Base-by-base conservation (phyloP, 495 filamentous ascomycete species). In the Cercophora newfieldiana region DNA sequence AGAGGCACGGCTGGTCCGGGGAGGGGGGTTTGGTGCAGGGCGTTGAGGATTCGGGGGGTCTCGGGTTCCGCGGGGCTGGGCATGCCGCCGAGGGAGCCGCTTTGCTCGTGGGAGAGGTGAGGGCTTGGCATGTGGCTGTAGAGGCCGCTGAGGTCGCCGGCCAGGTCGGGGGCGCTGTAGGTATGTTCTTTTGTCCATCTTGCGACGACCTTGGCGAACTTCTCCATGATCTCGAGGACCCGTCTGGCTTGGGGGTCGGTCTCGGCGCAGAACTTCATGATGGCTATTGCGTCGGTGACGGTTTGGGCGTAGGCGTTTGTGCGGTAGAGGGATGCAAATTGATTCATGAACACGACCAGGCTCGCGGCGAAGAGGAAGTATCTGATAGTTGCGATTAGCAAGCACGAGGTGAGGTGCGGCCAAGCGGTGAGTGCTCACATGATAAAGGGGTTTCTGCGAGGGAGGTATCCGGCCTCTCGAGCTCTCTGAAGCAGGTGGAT, bases 351-450 rank as follows among this genome's bases (percentile, higher is more conserved):
- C 2, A 92, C 79, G 10, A 91, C 83, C 3, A 92, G 79, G 2
- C 88, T 88, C 2, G 89, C 88, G 33, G 89, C 85, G 72, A 93
- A 92, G 58, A 90, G 85, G 51, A 89, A 90, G 70, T 92, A 90
- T 64, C 83, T 86, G n/a, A n/a, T n/a, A 22, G 24, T 25, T 12
- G 21, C 18, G 50, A 50, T 56, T 51, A 59, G 26, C 31, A 33
- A 18, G 44, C 29, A n/a, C 8, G 25, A 19, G 1, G 18, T 0
- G 28, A 29, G 18, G 37, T 14, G 2, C 7, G n/a, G n/a, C n/a
- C n/a, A n/a, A 7, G 18, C 18, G n/a, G 5, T 18, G 44, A 54
- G 4, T 65, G n/a, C 83, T 75, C 71, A 83, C 83, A 91, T 87
- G 67, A 90, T 75, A 61, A 91, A 90, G 0, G 90, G 89, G 55